Base-by-base conservation (phyloP, 805 yeast genomes). In the Wickerhamomyces bovis region DNA sequence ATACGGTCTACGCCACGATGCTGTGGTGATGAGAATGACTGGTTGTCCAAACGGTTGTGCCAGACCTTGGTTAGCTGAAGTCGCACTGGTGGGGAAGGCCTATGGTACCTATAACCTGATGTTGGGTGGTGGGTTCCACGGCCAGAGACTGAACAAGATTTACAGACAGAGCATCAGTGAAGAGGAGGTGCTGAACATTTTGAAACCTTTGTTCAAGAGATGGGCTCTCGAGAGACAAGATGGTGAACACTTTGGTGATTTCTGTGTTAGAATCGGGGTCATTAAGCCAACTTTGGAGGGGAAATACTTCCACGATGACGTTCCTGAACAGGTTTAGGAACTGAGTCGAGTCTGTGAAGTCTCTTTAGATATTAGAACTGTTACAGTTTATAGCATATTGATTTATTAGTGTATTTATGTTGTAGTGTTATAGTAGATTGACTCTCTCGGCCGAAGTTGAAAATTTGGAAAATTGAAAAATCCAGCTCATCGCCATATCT, bases 1-100 rank as follows among this genome's bases (percentile, higher is more conserved):
- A 61, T 81, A 82, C 54, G 98, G 98, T 9, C 77, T 92, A 58
- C 85, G 96, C 63, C 96, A 89, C 60, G 98, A 92, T 68, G 83
- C 96, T 8, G 77, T 92, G 55, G 96, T 89, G 21, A 85, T 92
- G 95, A 81, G 98, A 73, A 90, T 92, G 97, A 92, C 97, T 26
- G 98, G 98, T 47, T 92, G 98, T 76, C 97, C 97, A 46, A 92
- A 92, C 66, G 98, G 98, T 56, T 92, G 98, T 74, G 94, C 98
- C 21, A 82, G 98, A 67, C 98, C 98, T 25, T 92, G 97, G 97
- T 71, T 92, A 44, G 98, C 97, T 5, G 98, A 92, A 67, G 81
- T 92, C 48, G 98, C 97, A 0, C 75, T 89, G 49, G 95, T 92
- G 48, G 98, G 98, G 66, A 92, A 92, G 66, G 97, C 98, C 0